phyloP scores from a whole-genome alignment of 208 protist species.

The Crithidia expoeki region DNA sequence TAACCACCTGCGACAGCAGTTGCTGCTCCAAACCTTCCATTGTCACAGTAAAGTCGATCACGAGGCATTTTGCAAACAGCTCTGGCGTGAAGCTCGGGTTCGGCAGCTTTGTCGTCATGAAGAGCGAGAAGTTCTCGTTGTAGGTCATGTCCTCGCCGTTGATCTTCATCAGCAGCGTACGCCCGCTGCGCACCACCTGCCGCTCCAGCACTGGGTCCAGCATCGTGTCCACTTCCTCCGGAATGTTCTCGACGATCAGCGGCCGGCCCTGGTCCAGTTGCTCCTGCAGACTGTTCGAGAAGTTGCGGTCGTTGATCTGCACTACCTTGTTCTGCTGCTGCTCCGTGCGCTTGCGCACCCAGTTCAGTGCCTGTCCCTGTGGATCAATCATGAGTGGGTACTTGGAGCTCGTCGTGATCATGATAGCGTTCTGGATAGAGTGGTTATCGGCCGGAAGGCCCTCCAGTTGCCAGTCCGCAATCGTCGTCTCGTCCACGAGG shows the following conservation, averaged over 20 bases:
- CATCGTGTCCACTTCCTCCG: slow-evolving; percentile 98
- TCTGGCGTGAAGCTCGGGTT: slow-evolving; percentile 99
- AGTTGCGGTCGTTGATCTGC: slow-evolving; percentile 93
- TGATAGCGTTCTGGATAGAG: slow-evolving; percentile 99
- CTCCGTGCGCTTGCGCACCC: slow-evolving; percentile 94
- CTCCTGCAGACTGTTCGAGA: slow-evolving; percentile 95
- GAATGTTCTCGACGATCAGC: slow-evolving; percentile 97
- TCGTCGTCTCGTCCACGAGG: slow-evolving; percentile 95
- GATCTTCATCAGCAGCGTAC: slow-evolving; percentile 90
- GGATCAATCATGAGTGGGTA: slow-evolving; percentile 99
- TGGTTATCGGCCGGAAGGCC: slow-evolving; percentile 98
- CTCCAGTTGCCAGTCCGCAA: slow-evolving; percentile 98
- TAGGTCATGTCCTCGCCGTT: slow-evolving; percentile 94
- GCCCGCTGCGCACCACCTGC: slow-evolving; percentile 88
- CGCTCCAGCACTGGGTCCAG: slow-evolving; percentile 98
- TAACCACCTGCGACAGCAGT: slow-evolving; percentile 96
- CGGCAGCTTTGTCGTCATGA: slow-evolving; percentile 98
- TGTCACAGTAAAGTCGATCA: slow-evolving; percentile 99
- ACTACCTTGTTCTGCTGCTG: slow-evolving; percentile 88
- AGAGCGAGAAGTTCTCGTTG: slow-evolving; percentile 95
- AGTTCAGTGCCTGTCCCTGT: slow-evolving; percentile 97
- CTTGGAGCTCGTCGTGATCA: slow-evolving; percentile 96
- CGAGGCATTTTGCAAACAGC: slow-evolving; percentile 96
- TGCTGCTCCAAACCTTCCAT: slow-evolving; percentile 97
- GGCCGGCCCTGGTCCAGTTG: slow-evolving; percentile 89